These are phyloP conservation scores for Nissolia schottii DNA, from an alignment of 306 rosid species.

Conservation along the genomic window DNA sequence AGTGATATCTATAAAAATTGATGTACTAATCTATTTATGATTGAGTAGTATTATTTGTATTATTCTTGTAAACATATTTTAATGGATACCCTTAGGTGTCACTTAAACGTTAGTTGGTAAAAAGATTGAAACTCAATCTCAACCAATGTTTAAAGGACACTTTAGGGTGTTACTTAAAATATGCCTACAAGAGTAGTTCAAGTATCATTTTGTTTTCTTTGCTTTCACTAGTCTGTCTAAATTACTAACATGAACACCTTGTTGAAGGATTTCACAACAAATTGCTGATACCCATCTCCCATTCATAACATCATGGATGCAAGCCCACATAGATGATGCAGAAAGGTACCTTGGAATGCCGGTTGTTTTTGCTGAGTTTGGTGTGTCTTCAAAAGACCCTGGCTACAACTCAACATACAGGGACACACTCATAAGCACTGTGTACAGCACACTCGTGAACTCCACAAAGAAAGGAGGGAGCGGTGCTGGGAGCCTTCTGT, in stretches of 20 bases:
- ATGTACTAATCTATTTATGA: too few species aligned
- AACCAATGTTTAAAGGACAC: too few species aligned
- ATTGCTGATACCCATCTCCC: slow-evolving; percentile 63
- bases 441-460: slow-evolving; percentile 50
- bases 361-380: slow-evolving; percentile 75
- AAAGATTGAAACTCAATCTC: too few species aligned
- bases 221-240: neutral
- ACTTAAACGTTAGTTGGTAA: too few species aligned
- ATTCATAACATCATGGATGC: slow-evolving; percentile 82
- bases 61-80: too few species aligned
- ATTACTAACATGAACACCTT: neutral
- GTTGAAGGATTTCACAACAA: slow-evolving; percentile 47
- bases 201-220: too few species aligned
- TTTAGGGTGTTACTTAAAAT: too few species aligned
- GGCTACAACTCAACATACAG: slow-evolving; percentile 75
- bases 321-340: slow-evolving; percentile 90
- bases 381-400: slow-evolving; percentile 74
- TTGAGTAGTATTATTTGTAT: too few species aligned
- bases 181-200: too few species aligned
- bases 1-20: too few species aligned
- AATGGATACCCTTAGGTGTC: too few species aligned
- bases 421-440: slow-evolving; percentile 47
- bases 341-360: slow-evolving; percentile 85
- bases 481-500: slow-evolving; percentile 78
- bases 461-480: slow-evolving; percentile 82